Evolutionary conservation across 2,329 filamentous ascomycete species (phyloP).

Genomic region (Colletotrichum tropicicola): DNA sequence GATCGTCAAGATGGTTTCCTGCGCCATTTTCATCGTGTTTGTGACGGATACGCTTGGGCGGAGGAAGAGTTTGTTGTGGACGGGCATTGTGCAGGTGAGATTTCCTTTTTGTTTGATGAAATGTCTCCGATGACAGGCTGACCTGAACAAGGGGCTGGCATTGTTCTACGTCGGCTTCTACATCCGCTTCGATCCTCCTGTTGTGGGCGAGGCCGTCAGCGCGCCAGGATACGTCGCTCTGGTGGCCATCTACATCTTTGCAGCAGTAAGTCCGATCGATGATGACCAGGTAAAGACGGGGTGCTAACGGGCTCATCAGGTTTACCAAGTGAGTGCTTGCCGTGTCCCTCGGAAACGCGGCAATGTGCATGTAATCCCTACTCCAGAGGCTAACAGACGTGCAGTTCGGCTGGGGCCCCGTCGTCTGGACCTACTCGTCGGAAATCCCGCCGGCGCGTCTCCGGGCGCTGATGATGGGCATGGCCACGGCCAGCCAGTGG

Average conservation of each 20-base stretch:
- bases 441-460: conserved; percentile 70
- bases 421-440: conserved; percentile 59
- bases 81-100: conserved; percentile 34
- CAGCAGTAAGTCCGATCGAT: background rate
- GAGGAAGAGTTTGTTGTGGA: conserved; percentile 44
- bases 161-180: conserved; percentile 73
- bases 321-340: conserved; percentile 9
- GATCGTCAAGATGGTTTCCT: conserved; percentile 71
- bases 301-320: background rate
- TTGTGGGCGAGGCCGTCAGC: conserved; percentile 51
- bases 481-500: conserved; percentile 71
- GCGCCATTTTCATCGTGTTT: conserved; percentile 68
- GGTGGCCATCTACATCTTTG: conserved; percentile 63
- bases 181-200: conserved; percentile 55
- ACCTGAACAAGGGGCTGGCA: conserved; percentile 31
- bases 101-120: background rate
- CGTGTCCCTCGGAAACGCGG: too few relatives aligned
- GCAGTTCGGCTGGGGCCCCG: conserved; percentile 64
- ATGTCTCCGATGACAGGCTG: background rate
- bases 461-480: conserved; percentile 65
- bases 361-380: too few relatives aligned
- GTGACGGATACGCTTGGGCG: conserved; percentile 72
- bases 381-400: background rate
- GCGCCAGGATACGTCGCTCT: conserved; percentile 59
- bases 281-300: too few relatives aligned